phyloP scores from a whole-genome alignment of 805 yeast genomes.

The Metschnikowia koreensis region DNA sequence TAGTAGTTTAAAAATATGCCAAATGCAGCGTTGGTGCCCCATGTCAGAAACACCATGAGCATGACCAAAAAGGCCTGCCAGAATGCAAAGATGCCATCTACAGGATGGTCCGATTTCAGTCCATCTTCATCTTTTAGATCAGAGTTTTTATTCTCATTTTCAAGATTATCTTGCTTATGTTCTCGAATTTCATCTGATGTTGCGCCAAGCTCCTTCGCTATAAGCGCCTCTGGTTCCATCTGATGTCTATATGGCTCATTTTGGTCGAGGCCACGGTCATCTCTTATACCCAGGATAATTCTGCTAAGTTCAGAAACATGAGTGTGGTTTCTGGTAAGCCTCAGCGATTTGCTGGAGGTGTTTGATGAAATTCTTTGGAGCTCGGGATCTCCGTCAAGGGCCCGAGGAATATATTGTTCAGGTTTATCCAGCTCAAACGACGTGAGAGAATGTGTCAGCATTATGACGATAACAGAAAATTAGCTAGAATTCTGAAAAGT shows the following conservation, averaged over 20 bases:
- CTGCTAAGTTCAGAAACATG: constrained; percentile 15
- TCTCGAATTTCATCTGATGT: not conserved
- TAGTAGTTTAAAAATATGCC: constrained; percentile 60
- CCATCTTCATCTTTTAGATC: not conserved
- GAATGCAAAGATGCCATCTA: constrained; percentile 20
- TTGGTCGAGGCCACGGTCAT: constrained; percentile 18
- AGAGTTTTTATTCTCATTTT: not conserved
- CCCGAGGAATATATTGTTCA: constrained; percentile 8
- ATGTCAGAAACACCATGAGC: constrained; percentile 46
- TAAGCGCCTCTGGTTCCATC: constrained; percentile 14
- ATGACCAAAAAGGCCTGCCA: constrained; percentile 27
- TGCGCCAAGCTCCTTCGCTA: constrained; percentile 10
- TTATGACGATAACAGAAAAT: not conserved
- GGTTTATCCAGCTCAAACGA: constrained; percentile 9
- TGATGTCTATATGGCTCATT: constrained; percentile 10
- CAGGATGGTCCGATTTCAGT: constrained; percentile 14
- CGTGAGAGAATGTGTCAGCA: constrained; percentile 9
- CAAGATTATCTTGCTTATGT: not conserved
- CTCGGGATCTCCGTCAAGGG: constrained; percentile 3
- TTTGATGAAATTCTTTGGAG: constrained; percentile 5
- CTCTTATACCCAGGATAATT: constrained; percentile 17
- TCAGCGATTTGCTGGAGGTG: constrained; percentile 3
- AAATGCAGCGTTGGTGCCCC: constrained; percentile 58
- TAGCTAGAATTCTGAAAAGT: too few relatives aligned
- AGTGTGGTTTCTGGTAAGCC: constrained; percentile 11